Base-by-base conservation (phyloP, 2,329 filamentous ascomycete genomes). In the Aureobasidium leucospermi region DNA sequence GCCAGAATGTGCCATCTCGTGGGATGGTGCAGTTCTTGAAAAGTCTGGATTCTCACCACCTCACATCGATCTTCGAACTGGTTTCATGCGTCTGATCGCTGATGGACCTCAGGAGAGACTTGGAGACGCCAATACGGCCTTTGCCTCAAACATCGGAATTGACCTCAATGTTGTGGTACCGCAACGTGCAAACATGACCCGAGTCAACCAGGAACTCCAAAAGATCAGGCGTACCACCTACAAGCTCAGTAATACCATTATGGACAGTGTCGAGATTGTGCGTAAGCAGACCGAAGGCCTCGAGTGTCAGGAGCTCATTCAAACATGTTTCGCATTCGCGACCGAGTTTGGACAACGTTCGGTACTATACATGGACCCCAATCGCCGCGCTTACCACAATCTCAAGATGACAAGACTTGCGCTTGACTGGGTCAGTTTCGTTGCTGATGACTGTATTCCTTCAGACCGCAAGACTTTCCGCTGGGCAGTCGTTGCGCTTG, bases 281-380 rank as follows among this genome's bases (percentile, higher is more conserved):
- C 84, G 91, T 64, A 86, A 85, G 65, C 93, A 99, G 73, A 91
- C 91, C 1, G 81, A 83, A 60, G 89, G 87, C 8, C 83, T 93
- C 64, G 88, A 94, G 65, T 96, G 93, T 70, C 91, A 96, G 67
- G 94, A 99, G 69, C 83, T 99, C 32, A 94, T 99, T 64, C 94
- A 99, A 73, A 96, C 91, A 5, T 99, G 93, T 74, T 99, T 97
- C 72, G 89, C 95, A 42, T 99, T 97, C 68, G 94, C 94, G n/a
- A 97, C 94, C 0, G 94, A 99, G 71, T 99, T 99, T 66, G 94
- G 94, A 46, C 93, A 96, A 71, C 87, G 94, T 64, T 96, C 93
- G 2, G 83, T 96, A 52, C 85, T 94, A 19, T 95, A 96, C 76
- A 94, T 99, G 85, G 94, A 99, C 74, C 88, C 89, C 72, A 97